Conservation (phyloP, 495 filamentous ascomycete species). For the Podospora fimiseda region DNA sequence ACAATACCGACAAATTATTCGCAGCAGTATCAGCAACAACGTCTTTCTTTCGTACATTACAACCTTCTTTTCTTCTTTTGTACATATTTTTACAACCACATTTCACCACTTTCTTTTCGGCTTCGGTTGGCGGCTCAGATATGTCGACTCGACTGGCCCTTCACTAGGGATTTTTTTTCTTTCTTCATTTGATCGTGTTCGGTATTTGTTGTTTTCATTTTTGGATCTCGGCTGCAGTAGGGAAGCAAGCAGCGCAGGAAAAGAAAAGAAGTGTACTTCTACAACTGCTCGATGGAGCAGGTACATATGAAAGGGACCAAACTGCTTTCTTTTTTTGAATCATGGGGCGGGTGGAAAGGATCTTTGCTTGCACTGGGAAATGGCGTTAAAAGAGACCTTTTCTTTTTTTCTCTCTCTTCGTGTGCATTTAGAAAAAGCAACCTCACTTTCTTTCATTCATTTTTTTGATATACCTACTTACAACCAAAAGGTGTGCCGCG, state of each 20-base stretch:
- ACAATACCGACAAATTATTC: not conserved
- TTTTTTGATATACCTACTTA: no score
- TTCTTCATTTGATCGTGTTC: not conserved
- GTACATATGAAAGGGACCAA: not conserved
- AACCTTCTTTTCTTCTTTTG: slow-evolving; percentile 9
- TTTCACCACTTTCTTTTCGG: slow-evolving; percentile 2
- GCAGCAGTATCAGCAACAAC: not conserved
- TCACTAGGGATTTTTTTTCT: not conserved
- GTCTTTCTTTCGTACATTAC: not conserved
- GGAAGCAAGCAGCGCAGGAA: not conserved
- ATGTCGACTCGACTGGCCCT: not conserved
- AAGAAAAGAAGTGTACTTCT: not conserved
- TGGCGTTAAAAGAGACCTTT: not conserved
- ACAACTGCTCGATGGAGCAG: not conserved
- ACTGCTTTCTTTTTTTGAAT: no score
- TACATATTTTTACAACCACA: slow-evolving; percentile 5
- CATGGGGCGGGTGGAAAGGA: not conserved
- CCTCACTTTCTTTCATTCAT: no score
- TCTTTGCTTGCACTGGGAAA: not conserved
- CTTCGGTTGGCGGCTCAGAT: not conserved
- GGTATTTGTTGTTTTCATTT: not conserved
- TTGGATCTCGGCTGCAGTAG: not conserved
- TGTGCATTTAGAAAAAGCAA: no score
- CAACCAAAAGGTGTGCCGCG: no score
- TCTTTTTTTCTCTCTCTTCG: no score